Evolutionary conservation across 2,329 filamentous ascomycete species (phyloP).

Genomic region (Xylaria sp.): DNA sequence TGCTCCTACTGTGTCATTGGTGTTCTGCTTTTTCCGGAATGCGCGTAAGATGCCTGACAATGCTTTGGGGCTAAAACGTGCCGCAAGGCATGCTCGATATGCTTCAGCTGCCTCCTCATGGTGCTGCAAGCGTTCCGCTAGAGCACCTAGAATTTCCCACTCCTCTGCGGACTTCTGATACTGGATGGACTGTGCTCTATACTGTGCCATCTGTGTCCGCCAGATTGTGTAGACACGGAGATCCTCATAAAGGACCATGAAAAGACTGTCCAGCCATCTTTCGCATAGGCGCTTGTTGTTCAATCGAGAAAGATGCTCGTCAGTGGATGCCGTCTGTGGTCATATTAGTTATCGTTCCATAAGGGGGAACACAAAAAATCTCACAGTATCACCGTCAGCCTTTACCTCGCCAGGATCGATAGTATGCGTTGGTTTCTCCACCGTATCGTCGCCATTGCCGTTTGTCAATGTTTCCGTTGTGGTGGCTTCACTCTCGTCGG

Average conservation of each 20-base stretch:
- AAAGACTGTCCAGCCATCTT: conserved; percentile 96
- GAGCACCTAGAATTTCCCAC: conserved; percentile 95
- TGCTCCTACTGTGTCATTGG: conserved; percentile 80
- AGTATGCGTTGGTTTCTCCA: conserved; percentile 82
- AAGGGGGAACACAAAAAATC: neutral
- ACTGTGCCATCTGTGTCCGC: conserved; percentile 97
- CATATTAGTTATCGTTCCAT: conserved; percentile 30
- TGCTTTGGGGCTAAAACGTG: conserved; percentile 92
- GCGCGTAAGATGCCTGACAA: conserved; percentile 82
- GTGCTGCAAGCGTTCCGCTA: conserved; percentile 93
- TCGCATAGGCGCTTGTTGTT: conserved; percentile 98
- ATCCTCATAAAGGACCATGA: conserved; percentile 99
- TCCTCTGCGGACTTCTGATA: conserved; percentile 98
- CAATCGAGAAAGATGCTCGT: conserved; percentile 83
- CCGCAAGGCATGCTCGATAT: conserved; percentile 83
- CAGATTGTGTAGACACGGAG: conserved; percentile 98
- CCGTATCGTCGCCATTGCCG: conserved; percentile 45
- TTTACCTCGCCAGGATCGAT: conserved; percentile 80
- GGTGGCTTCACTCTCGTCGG: conserved; percentile 41
- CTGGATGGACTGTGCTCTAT: conserved; percentile 87
- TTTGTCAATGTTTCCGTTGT: conserved; percentile 47
- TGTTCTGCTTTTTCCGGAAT: conserved; percentile 79
- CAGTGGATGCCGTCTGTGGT: conserved; percentile 63
- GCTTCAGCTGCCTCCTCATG: conserved; percentile 90
- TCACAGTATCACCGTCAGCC: conserved; percentile 57